Evolutionary conservation across 176 grass and related monocot genomes (phyloP).

Genomic region (Sorghum bicolor): Sorghum_bicolor_NCBIv3 NC_012873.2:65788001-65788500

Average conservation of each 20-base stretch:
- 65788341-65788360: slow-evolving; percentile 37
- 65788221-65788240: slow-evolving; percentile 14
- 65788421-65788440: no score
- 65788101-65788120: not conserved
- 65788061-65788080: not conserved
- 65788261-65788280: slow-evolving; percentile 18
- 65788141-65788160: not conserved
- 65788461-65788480: not conserved
- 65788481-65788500: not conserved
- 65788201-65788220: not conserved
- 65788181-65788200: slow-evolving; percentile 27
- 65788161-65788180: not conserved
- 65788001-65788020: no score
- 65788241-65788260: slow-evolving; percentile 32
- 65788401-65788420: not conserved
- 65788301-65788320: slow-evolving; percentile 34
- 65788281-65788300: slow-evolving; percentile 10
- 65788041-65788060: not conserved
- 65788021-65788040: not conserved
- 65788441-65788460: not conserved
- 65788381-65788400: not conserved
- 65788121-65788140: not conserved
- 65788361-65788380: not conserved
- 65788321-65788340: not conserved
- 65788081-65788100: slow-evolving; percentile 27